These are phyloP conservation scores for Tuber borchii DNA, from an alignment of 495 filamentous ascomycete species.

Conservation along the genomic window DNA sequence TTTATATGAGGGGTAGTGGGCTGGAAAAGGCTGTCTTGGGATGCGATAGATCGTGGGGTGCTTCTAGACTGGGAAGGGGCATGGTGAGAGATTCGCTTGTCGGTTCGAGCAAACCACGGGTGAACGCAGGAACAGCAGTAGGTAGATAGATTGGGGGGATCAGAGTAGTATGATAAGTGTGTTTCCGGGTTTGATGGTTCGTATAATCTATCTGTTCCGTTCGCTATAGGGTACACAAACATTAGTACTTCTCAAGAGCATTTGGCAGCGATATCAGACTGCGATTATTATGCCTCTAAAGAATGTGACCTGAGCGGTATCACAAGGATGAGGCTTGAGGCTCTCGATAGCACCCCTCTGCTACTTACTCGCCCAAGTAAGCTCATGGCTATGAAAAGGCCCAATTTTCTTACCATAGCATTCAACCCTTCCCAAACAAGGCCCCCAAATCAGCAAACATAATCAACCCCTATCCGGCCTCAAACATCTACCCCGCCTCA, in stretches of 20 bases:
- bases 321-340: not conserved
- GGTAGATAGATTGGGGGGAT: not conserved
- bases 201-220: not conserved
- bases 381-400: not conserved
- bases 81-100: not conserved
- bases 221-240: not conserved
- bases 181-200: not conserved
- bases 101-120: conserved; percentile 1
- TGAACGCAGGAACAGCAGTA: not conserved
- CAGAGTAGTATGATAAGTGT: not conserved
- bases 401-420: not conserved
- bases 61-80: not conserved
- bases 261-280: not conserved
- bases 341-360: not conserved
- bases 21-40: not conserved
- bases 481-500: not conserved
- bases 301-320: not conserved
- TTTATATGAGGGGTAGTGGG: conserved; percentile 2
- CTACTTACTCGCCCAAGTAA: not conserved
- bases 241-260: not conserved
- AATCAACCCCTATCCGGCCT: not conserved
- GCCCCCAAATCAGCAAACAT: not conserved
- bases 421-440: not conserved
- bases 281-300: not conserved
- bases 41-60: not conserved